Percentiles rank a stretch among this genome's conserved stretches.
phyloP scores from a whole-genome alignment of 2,329 filamentous ascomycete genomes.

The Phyllosticta citriasiana region DNA sequence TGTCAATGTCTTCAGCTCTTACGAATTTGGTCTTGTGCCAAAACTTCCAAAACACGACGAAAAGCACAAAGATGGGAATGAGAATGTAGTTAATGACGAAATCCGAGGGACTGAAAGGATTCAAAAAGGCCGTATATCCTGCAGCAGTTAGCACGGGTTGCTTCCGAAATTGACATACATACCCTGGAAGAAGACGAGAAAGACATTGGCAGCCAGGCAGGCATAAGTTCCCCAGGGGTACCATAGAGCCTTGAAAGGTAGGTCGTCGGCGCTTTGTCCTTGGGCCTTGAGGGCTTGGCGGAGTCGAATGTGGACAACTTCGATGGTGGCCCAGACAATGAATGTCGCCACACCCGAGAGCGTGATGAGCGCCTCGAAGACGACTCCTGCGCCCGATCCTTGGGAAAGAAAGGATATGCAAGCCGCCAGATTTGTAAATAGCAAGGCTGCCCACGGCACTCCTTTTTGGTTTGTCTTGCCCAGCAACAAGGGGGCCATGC shows the following conservation, averaged over 20 bases:
- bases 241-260: constrained; percentile 14
- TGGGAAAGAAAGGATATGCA: constrained; percentile 25
- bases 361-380: constrained; percentile 13
- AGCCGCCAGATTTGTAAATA: constrained; percentile 29
- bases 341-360: constrained; percentile 27
- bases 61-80: constrained; percentile 13
- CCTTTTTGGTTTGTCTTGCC: constrained; percentile 12
- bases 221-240: constrained; percentile 14
- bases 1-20: constrained; percentile 29
- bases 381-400: constrained; percentile 11
- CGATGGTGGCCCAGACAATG: constrained; percentile 29
- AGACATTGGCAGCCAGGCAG: constrained; percentile 14
- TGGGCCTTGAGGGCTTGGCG: constrained; percentile 28
- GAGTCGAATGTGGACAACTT: constrained; percentile 34
- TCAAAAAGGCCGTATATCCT: constrained; percentile 15
- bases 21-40: constrained; percentile 26
- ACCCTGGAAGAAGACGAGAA: constrained; percentile 15
- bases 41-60: constrained; percentile 14
- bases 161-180: not conserved
- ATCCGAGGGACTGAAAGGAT: constrained; percentile 13
- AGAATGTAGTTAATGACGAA: constrained; percentile 16
- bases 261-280: constrained; percentile 21
- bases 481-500: constrained; percentile 14
- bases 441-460: constrained; percentile 19
- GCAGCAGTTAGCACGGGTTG: not conserved